Conservation (phyloP, 1,284 basidiomycete species). For the Austropuccinia psidii region DNA sequence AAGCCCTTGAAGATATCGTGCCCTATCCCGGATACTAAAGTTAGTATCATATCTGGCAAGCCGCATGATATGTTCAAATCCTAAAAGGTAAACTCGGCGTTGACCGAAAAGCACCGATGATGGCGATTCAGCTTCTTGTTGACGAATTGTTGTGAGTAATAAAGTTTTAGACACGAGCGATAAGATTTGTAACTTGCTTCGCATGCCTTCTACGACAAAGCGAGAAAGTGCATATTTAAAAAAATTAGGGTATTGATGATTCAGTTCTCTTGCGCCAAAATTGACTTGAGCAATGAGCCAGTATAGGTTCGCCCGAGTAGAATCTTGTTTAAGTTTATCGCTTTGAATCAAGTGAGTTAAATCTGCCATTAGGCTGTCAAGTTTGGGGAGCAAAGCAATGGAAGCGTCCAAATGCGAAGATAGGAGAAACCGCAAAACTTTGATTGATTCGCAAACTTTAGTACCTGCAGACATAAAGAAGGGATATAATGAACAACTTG, state of each 20-base stretch:
- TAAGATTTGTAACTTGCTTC: slow-evolving; percentile 18
- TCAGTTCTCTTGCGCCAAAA: background rate
- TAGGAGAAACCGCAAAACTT: slow-evolving; percentile 27
- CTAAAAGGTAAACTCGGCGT: slow-evolving; percentile 19
- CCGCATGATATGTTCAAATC: slow-evolving; percentile 32
- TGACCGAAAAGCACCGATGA: slow-evolving; percentile 42
- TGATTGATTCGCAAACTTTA: slow-evolving; percentile 6
- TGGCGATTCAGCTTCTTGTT: slow-evolving; percentile 45
- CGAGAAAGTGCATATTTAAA: slow-evolving; percentile 25
- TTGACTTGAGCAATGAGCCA: slow-evolving; percentile 8
- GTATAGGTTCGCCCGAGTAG: slow-evolving; percentile 15
- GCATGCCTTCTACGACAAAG: slow-evolving; percentile 26
- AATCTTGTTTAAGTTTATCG: slow-evolving; percentile 17
- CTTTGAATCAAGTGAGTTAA: slow-evolving; percentile 14
- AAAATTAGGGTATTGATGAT: slow-evolving; percentile 11
- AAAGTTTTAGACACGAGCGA: slow-evolving; percentile 10
- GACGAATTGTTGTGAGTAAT: slow-evolving; percentile 63
- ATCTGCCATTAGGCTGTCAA: slow-evolving; percentile 5
- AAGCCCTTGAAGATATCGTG: slow-evolving; percentile 66
- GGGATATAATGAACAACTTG: slow-evolving; percentile 57
- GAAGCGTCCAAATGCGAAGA: slow-evolving; percentile 3
- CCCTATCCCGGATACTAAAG: slow-evolving; percentile 81
- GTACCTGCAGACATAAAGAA: slow-evolving; percentile 59
- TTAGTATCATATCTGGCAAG: slow-evolving; percentile 78
- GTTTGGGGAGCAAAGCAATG: background rate